These are phyloP conservation scores for Bremia lactucae DNA, from an alignment of 352 stramenopile species.

Conservation along the genomic window DNA sequence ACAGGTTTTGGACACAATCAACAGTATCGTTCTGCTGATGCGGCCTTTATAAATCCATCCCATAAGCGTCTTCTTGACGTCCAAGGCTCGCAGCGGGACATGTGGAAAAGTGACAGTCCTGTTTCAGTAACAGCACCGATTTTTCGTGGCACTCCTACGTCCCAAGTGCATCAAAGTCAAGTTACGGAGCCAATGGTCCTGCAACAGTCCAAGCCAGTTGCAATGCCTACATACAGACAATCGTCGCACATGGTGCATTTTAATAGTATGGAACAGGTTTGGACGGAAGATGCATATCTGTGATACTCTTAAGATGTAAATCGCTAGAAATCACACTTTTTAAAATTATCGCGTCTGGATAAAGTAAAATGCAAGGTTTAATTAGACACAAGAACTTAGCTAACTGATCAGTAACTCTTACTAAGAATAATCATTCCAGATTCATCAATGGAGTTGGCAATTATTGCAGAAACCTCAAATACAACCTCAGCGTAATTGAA, in stretches of 20 bases:
- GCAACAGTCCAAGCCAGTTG: constrained; percentile 31
- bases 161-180: constrained; percentile 24
- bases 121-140: constrained; percentile 53
- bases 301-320: constrained; percentile 19
- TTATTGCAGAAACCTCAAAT: no score
- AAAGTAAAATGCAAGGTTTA: no score
- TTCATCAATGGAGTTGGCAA: no score
- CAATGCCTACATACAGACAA: constrained; percentile 39
- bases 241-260: constrained; percentile 31
- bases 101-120: constrained; percentile 55
- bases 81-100: constrained; percentile 35
- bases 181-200: constrained; percentile 19
- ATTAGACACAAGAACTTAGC: no score
- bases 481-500: no score
- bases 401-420: no score
- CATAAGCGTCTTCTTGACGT: constrained; percentile 55
- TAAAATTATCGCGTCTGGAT: no score
- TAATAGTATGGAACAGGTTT: constrained; percentile 56
- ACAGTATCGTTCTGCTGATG: constrained; percentile 28
- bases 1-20: constrained; percentile 9
- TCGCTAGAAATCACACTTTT: no score
- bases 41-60: constrained; percentile 25
- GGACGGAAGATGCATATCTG: constrained; percentile 30
- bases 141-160: constrained; percentile 26
- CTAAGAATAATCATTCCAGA: no score